Evolutionary conservation across 2,329 filamentous ascomycete species (phyloP).

Genomic region (Cercospora sp.): DNA sequence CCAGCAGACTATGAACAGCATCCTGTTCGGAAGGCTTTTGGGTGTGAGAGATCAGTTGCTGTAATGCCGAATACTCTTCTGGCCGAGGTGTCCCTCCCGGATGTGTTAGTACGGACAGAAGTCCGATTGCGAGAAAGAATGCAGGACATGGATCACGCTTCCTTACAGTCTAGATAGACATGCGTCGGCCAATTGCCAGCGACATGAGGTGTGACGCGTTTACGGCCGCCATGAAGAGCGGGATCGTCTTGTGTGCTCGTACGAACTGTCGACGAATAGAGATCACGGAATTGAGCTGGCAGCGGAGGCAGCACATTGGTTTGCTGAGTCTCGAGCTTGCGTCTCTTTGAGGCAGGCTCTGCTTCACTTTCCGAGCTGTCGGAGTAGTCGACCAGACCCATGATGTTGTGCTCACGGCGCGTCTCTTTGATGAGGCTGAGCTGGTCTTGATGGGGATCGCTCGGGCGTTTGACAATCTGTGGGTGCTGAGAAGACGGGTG

Average conservation of each 20-base stretch:
- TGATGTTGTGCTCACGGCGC: constrained; percentile 34
- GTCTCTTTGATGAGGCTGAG: neutral
- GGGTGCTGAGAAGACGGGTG: neutral
- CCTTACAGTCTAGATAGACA: constrained; percentile 87
- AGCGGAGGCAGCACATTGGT: constrained; percentile 55
- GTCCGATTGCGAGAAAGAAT: constrained; percentile 4
- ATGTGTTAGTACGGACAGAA: constrained; percentile 21
- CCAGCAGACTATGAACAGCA: constrained; percentile 66
- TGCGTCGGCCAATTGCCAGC: constrained; percentile 92
- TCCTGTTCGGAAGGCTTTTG: neutral
- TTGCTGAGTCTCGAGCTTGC: constrained; percentile 15
- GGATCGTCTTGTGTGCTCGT: constrained; percentile 80
- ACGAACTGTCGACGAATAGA: constrained; percentile 82
- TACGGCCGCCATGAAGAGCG: constrained; percentile 78
- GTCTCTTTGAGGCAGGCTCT: constrained; percentile 27
- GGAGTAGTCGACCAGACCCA: constrained; percentile 68
- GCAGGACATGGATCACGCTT: neutral
- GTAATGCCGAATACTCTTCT: constrained; percentile 46
- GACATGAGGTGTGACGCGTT: constrained; percentile 77
- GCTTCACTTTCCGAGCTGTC: constrained; percentile 48
- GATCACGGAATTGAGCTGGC: constrained; percentile 77
- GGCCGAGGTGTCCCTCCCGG: constrained; percentile 56
- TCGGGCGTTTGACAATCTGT: neutral
- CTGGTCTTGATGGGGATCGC: neutral
- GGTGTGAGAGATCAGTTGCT: constrained; percentile 43